Conservation (phyloP, 1,284 basidiomycete species). For the Heliocybe sulcata region DNA sequence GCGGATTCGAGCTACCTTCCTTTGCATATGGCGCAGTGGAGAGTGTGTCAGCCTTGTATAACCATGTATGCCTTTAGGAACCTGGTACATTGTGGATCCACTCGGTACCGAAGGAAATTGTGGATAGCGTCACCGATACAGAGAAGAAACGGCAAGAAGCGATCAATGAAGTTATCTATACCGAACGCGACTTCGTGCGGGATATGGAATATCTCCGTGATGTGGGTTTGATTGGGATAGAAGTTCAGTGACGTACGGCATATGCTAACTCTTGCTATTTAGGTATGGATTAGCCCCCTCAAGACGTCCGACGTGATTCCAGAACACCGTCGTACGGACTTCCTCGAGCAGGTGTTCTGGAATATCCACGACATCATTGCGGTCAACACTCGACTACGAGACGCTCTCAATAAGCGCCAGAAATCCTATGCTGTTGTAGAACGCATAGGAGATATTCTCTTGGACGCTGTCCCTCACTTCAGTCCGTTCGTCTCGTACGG, state of each 20-base stretch:
- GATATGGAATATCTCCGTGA: conserved; percentile 98
- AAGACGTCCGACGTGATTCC: conserved; percentile 76
- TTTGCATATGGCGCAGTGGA: conserved; percentile 4
- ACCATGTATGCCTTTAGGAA: conserved; percentile 39
- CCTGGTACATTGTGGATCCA: conserved; percentile 96
- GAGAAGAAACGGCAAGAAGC: conserved; percentile 98
- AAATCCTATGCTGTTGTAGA: conserved; percentile 93
- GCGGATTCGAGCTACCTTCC: conserved; percentile 7
- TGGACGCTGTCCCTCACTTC: conserved; percentile 87
- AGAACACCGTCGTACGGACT: conserved; percentile 72
- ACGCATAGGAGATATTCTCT: conserved; percentile 85
- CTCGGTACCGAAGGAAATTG: conserved; percentile 90
- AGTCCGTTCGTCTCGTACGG: conserved; percentile 93
- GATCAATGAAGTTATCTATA: conserved; percentile 99
- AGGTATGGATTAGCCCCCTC: conserved; percentile 91
- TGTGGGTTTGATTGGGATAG: conserved; percentile 37
- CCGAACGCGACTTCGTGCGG: conserved; percentile 95
- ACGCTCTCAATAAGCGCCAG: conserved; percentile 93
- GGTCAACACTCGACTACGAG: conserved; percentile 85
- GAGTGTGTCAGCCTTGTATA: conserved; percentile 10
- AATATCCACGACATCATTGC: conserved; percentile 93
- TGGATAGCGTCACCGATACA: conserved; percentile 84
- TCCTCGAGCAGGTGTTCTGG: conserved; percentile 96
- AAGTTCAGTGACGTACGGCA: conserved; percentile 1
- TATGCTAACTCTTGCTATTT: conserved; percentile 5